Percentiles rank a stretch among this genome's conserved stretches.
These are phyloP conservation scores for Phaeosphaeria sp. DNA, from an alignment of 2,329 filamentous ascomycete species.

Conservation along the genomic window DNA sequence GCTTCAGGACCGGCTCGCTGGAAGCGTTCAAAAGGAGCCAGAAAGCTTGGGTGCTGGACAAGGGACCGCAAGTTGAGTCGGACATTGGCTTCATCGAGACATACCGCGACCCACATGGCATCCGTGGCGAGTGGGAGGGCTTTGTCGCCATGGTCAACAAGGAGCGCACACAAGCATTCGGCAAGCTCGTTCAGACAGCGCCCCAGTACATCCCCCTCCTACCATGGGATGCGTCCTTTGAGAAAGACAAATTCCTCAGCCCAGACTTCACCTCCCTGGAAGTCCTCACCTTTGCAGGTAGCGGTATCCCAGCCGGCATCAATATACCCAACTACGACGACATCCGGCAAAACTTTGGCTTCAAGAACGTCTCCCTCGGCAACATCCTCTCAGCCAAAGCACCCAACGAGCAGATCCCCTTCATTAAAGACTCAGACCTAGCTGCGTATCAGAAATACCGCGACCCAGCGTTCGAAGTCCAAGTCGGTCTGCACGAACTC, in stretches of 20 bases:
- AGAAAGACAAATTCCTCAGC: slow-evolving; percentile 94
- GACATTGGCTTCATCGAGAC: slow-evolving; percentile 64
- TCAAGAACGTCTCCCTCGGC: slow-evolving; percentile 92
- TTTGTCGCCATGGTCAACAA: slow-evolving; percentile 75
- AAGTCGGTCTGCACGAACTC: slow-evolving; percentile 94
- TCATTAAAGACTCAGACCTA: slow-evolving; percentile 81
- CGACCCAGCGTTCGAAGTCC: slow-evolving; percentile 89
- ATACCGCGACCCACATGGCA: slow-evolving; percentile 61
- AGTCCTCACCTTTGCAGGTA: slow-evolving; percentile 79
- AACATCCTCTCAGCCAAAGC: slow-evolving; percentile 93
- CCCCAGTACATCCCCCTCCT: slow-evolving; percentile 85
- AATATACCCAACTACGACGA: slow-evolving; percentile 65
- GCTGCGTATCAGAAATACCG: slow-evolving; percentile 81
- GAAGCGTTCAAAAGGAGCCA: slow-evolving; percentile 59
- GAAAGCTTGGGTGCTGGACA: slow-evolving; percentile 61
- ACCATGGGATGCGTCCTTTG: slow-evolving; percentile 87
- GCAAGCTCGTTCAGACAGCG: slow-evolving; percentile 80
- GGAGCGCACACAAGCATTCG: slow-evolving; percentile 87
- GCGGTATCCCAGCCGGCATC: slow-evolving; percentile 66
- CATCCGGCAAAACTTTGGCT: slow-evolving; percentile 81
- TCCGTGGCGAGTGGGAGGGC: slow-evolving; percentile 62
- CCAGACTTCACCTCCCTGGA: slow-evolving; percentile 97
- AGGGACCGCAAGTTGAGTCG: slow-evolving; percentile 58
- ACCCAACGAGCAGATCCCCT: slow-evolving; percentile 89
- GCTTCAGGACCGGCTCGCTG: slow-evolving; percentile 58